phyloP scores from a whole-genome alignment of 2,329 filamentous ascomycete species.

The Phoma herbarum region DNA sequence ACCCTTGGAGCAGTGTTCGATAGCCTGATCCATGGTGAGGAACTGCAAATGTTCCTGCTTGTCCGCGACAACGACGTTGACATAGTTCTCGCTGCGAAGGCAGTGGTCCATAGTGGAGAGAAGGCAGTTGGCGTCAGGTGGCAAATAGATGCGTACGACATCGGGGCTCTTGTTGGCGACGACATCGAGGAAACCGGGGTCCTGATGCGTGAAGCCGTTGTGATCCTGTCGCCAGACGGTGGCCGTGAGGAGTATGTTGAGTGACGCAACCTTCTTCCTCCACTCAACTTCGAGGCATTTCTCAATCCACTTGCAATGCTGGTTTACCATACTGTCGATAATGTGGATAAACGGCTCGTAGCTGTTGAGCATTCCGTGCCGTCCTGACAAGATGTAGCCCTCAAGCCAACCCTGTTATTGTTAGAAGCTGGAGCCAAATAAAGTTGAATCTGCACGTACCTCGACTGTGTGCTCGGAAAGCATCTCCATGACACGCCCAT shows the following conservation, averaged over 20 bases:
- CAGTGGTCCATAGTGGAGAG: slow-evolving; percentile 81
- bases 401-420: slow-evolving; percentile 68
- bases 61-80: slow-evolving; percentile 82
- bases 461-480: slow-evolving; percentile 83
- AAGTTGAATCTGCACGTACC: slow-evolving; percentile 45
- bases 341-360: slow-evolving; percentile 87
- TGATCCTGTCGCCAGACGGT: slow-evolving; percentile 86
- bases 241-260: slow-evolving; percentile 81
- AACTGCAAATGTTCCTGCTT: slow-evolving; percentile 83
- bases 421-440: slow-evolving; percentile 17
- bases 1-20: slow-evolving; percentile 80
- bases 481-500: slow-evolving; percentile 82
- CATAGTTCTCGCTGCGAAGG: slow-evolving; percentile 76
- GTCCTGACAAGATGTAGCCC: slow-evolving; percentile 77
- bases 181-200: slow-evolving; percentile 81
- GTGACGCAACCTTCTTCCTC: slow-evolving; percentile 75
- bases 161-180: slow-evolving; percentile 82
- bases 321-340: slow-evolving; percentile 86
- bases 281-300: slow-evolving; percentile 83
- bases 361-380: slow-evolving; percentile 79
- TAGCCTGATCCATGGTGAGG: slow-evolving; percentile 75
- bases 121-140: slow-evolving; percentile 80
- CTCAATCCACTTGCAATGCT: slow-evolving; percentile 87
- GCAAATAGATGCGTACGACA: slow-evolving; percentile 81
- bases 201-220: slow-evolving; percentile 84